phyloP scores from a whole-genome alignment of 192 early-diverging fungal genomes.

The Rhizoclosmatium globosum region DNA sequence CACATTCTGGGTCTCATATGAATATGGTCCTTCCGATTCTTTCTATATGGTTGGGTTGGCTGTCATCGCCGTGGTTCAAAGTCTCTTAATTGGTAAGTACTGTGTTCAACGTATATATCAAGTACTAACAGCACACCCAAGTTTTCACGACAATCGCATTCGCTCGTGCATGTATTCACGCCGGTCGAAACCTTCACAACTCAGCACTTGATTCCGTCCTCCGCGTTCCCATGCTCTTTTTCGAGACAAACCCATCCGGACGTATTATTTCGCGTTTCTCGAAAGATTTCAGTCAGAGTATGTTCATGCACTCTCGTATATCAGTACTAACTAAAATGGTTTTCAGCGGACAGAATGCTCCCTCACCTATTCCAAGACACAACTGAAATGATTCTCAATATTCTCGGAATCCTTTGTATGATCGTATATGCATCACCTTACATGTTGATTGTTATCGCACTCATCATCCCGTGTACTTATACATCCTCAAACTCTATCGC shows the following conservation, averaged over 20 bases:
- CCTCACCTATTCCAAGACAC: background rate
- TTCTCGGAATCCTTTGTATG: background rate
- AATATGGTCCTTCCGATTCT: background rate
- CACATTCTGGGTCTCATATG: constrained; percentile 32
- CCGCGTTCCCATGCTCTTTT: constrained; percentile 78
- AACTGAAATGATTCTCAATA: background rate
- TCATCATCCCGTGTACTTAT: background rate
- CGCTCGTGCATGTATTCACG: background rate
- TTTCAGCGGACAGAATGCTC: background rate
- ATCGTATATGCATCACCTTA: constrained; percentile 4
- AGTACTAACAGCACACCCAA: background rate
- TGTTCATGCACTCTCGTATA: constrained; percentile 13
- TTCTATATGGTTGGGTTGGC: background rate
- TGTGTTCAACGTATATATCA: constrained; percentile 60
- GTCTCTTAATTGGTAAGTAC: background rate
- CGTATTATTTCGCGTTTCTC: constrained; percentile 66
- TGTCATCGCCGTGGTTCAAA: background rate
- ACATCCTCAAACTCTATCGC: constrained; percentile 60
- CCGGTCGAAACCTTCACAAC: constrained; percentile 15
- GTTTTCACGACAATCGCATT: background rate
- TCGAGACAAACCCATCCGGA: constrained; percentile 72
- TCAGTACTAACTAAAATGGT: background rate
- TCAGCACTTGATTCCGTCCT: constrained; percentile 37
- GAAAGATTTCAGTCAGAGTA: constrained; percentile 60
- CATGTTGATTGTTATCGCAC: background rate